Evolutionary conservation across 257 asterid species (phyloP).

Genomic region (Capsicum pubescens): DNA sequence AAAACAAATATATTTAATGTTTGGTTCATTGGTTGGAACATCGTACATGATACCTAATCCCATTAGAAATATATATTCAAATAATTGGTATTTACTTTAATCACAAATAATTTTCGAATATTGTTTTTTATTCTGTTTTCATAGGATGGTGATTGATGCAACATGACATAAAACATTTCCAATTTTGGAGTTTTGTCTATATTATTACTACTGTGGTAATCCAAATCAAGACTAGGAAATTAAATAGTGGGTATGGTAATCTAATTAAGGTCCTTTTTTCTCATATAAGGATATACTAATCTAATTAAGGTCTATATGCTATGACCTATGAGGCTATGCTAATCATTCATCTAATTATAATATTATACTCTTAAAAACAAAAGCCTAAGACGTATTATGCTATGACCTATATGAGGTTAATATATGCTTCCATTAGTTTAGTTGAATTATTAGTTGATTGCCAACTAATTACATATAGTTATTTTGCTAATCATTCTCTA

Average conservation of each 20-base stretch:
- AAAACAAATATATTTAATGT: neutral
- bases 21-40: neutral
- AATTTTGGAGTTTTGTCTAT: neutral
- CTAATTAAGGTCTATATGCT: neutral
- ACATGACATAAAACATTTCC: neutral
- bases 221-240: neutral
- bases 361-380: neutral
- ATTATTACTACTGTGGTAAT: neutral
- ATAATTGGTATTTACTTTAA: no score
- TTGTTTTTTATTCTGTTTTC: neutral
- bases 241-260: neutral
- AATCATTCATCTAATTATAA: neutral
- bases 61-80: neutral
- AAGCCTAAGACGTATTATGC: neutral
- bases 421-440: neutral
- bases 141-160: neutral
- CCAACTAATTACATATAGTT: neutral
- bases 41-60: neutral
- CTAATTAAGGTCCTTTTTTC: neutral
- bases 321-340: neutral
- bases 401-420: neutral
- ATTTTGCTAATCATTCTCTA: neutral
- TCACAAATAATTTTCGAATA: neutral
- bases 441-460: neutral
- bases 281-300: neutral